A percentile compares a stretch with the other conserved stretches of the same genome.
phyloP scores from a whole-genome alignment of 2,329 filamentous ascomycete species.

The Lachnellula occidentalis region DNA sequence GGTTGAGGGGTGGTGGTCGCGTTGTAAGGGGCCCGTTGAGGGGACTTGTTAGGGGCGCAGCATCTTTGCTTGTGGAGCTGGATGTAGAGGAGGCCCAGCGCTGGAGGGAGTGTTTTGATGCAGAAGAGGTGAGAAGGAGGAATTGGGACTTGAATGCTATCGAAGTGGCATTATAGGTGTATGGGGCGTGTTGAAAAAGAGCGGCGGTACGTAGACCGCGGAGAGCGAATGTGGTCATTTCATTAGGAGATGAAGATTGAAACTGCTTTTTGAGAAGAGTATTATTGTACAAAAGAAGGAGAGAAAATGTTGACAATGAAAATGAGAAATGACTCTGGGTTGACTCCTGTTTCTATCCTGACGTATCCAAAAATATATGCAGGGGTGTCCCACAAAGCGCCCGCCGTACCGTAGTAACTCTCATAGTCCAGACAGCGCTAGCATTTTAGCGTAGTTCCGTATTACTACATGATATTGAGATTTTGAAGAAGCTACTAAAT shows the following conservation, averaged over 20 bases:
- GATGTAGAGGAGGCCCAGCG: slow-evolving; percentile 38
- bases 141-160: slow-evolving; percentile 35
- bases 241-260: slow-evolving; percentile 9
- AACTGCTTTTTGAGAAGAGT: not conserved
- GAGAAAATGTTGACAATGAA: not conserved
- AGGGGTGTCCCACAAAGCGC: not conserved
- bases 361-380: not conserved
- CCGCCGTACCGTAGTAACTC: not conserved
- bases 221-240: slow-evolving; percentile 22
- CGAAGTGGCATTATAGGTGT: slow-evolving; percentile 16
- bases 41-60: slow-evolving; percentile 17
- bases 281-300: not conserved
- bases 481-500: no score
- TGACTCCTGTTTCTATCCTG: not conserved
- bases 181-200: slow-evolving; percentile 10
- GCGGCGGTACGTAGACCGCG: slow-evolving; percentile 24
- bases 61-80: slow-evolving; percentile 21
- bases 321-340: not conserved
- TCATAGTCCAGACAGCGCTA: not conserved
- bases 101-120: slow-evolving; percentile 21
- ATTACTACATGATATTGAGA: no score
- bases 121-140: slow-evolving; percentile 30
- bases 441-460: not conserved
- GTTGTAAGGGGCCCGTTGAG: slow-evolving; percentile 71
- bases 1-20: slow-evolving; percentile 61